A percentile compares a stretch with the other conserved stretches of the same genome.
phyloP scores from a whole-genome alignment of 139 green algal genomes.

The Limnomonas spitsbergensis region DNA sequence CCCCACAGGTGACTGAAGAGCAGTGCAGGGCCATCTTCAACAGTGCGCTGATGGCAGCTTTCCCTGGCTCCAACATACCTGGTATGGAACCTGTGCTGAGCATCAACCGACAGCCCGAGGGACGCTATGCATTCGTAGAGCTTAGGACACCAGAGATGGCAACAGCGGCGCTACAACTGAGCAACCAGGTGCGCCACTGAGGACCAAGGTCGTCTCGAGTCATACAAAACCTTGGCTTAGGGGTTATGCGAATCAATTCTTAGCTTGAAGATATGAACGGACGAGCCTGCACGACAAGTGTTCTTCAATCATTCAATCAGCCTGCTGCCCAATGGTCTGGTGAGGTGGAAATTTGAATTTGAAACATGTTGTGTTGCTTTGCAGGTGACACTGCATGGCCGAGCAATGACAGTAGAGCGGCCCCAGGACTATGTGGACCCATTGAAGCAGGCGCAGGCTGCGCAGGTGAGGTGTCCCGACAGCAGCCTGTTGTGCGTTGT shows the following conservation, averaged over 20 bases:
- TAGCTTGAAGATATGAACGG: no score
- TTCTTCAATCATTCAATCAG: no score
- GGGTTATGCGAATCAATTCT: no score
- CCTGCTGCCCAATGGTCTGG: no score
- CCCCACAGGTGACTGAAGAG: conserved; percentile 58
- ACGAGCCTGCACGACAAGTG: no score
- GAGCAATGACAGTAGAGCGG: conserved; percentile 72
- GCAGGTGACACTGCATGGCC: conserved; percentile 68
- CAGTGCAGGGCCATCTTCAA: conserved; percentile 77
- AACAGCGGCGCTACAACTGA: conserved; percentile 75
- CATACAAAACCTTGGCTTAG: no score
- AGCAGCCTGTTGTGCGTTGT: no score
- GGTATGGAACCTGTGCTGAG: conserved; percentile 70
- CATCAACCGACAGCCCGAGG: conserved; percentile 47
- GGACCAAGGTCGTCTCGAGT: no score
- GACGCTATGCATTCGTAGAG: conserved; percentile 81
- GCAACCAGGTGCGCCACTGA: conserved; percentile 67
- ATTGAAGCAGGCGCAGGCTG: conserved; percentile 23
- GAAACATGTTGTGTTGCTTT: no score
- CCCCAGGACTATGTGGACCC: conserved; percentile 85
- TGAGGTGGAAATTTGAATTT: no score
- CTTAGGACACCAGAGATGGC: conserved; percentile 82
- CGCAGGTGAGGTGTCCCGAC: conserved; percentile 8
- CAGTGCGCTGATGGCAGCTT: conserved; percentile 65
- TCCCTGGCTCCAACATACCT: conserved; percentile 44